Evolutionary conservation across 73 alveolate genomes (phyloP).

Genomic region (Paramecium bursaria): DNA sequence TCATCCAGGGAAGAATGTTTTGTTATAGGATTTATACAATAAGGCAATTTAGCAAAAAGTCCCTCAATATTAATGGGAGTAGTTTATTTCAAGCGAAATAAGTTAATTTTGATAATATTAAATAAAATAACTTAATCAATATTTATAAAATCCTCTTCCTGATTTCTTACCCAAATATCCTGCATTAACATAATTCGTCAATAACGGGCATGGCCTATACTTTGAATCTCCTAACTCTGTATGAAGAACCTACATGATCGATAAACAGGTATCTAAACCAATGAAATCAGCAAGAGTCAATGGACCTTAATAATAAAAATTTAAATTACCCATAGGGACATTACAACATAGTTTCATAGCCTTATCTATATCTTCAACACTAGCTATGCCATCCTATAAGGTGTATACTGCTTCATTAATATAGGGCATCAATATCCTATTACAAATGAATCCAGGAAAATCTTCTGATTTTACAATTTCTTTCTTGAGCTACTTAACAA

Average conservation of each 20-base stretch:
- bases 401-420: constrained; percentile 93
- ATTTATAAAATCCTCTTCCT: constrained; percentile 96
- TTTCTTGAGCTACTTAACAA: constrained; percentile 86
- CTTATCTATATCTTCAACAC: constrained; percentile 93
- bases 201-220: constrained; percentile 93
- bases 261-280: constrained; percentile 91
- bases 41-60: constrained; percentile 36
- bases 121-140: constrained; percentile 67
- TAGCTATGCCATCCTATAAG: constrained; percentile 92
- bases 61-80: not conserved
- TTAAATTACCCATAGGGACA: constrained; percentile 92
- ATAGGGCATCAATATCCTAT: constrained; percentile 95
- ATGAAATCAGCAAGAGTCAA: constrained; percentile 96
- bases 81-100: constrained; percentile 20
- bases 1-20: constrained; percentile 46
- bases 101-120: not conserved
- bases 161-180: constrained; percentile 94
- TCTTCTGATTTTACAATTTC: constrained; percentile 83
- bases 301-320: constrained; percentile 74
- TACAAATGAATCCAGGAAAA: constrained; percentile 94
- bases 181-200: constrained; percentile 92
- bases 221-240: constrained; percentile 94
- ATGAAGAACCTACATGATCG: constrained; percentile 81
- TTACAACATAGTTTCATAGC: constrained; percentile 97
- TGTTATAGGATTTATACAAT: constrained; percentile 4